Evolutionary conservation across 2,329 filamentous ascomycete species (phyloP).

Genomic region (Coniochaeta ligniaria): DNA sequence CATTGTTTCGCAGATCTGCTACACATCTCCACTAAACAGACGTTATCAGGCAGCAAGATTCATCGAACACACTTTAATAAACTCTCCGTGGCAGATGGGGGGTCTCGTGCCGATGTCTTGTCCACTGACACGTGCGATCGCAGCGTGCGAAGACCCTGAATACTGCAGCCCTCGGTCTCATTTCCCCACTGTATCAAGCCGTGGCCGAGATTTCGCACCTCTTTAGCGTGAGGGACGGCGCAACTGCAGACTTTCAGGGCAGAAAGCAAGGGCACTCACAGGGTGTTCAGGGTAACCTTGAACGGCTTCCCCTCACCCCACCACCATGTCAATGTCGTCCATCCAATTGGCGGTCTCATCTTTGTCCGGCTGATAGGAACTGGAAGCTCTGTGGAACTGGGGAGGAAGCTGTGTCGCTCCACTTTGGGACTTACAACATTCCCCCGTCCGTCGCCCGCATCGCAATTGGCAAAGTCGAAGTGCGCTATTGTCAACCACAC

Average conservation of each 20-base stretch:
- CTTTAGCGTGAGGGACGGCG: not conserved
- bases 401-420: not conserved
- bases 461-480: not conserved
- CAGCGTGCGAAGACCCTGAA: not conserved
- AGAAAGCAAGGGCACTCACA: not conserved
- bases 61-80: not conserved
- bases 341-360: not conserved
- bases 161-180: not conserved
- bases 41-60: not conserved
- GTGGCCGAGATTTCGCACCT: not conserved
- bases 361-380: slow-evolving; percentile 1
- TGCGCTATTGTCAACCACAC: not conserved
- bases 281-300: not conserved
- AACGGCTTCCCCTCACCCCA: not conserved
- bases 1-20: not conserved
- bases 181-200: not conserved
- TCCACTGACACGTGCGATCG: not conserved
- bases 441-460: not conserved
- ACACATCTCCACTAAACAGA: not conserved
- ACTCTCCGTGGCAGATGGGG: not conserved
- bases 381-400: slow-evolving; percentile 1
- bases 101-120: not conserved
- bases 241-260: not conserved
- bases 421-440: not conserved
- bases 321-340: not conserved